phyloP scores from a whole-genome alignment of 2,329 filamentous ascomycete species.

The Zasmidium angulare region DNA sequence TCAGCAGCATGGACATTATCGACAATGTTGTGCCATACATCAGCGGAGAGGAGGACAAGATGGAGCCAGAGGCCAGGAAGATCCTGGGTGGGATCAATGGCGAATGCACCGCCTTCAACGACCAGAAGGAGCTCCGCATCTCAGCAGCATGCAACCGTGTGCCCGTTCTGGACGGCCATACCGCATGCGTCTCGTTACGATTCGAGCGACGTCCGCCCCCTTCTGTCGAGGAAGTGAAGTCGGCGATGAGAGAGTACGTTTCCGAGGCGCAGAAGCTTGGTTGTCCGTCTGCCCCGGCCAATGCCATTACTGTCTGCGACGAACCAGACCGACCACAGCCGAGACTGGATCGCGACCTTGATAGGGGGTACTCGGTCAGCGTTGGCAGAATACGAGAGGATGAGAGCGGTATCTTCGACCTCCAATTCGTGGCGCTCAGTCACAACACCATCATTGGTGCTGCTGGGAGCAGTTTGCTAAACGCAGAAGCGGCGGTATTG shows the following conservation, averaged over 20 bases:
- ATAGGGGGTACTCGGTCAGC: conserved; percentile 84
- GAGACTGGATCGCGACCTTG: conserved; percentile 80
- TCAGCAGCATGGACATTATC: conserved; percentile 90
- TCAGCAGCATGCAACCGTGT: conserved; percentile 91
- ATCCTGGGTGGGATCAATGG: conserved; percentile 77
- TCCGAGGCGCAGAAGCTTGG: conserved; percentile 80
- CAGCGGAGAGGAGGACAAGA: conserved; percentile 90
- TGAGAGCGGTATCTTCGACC: conserved; percentile 84
- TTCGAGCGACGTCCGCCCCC: conserved; percentile 77
- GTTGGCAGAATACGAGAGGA: conserved; percentile 86
- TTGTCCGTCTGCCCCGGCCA: conserved; percentile 79
- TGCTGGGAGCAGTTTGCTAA: conserved; percentile 92
- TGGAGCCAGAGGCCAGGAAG: conserved; percentile 92
- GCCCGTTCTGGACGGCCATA: conserved; percentile 92
- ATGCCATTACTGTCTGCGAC: conserved; percentile 84
- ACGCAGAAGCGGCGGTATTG: conserved; percentile 86
- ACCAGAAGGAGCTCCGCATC: conserved; percentile 72
- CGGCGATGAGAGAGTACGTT: conserved; percentile 76
- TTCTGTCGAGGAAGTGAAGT: conserved; percentile 71
- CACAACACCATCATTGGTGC: conserved; percentile 93
- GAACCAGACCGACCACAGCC: conserved; percentile 90
- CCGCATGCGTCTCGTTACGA: conserved; percentile 83
- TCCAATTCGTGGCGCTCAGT: conserved; percentile 91
- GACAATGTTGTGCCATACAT: conserved; percentile 97
- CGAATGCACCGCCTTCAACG: conserved; percentile 70